Base-by-base conservation (phyloP, 2,329 filamentous ascomycete genomes). In the Calonectria naviculata region DNA sequence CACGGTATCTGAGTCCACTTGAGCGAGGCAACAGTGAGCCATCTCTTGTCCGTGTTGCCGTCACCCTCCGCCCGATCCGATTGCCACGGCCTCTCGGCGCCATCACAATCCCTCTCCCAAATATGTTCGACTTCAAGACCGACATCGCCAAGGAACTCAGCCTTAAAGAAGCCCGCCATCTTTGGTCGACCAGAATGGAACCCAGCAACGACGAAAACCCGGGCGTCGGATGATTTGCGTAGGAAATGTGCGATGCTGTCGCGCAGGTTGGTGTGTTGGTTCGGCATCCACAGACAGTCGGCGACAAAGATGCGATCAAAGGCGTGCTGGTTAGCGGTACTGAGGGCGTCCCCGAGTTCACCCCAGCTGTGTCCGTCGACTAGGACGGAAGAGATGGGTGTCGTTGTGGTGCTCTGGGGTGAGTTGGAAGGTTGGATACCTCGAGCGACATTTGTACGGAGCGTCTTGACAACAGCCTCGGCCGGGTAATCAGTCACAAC, bases 231-330 rank as follows among this genome's bases (percentile, higher is more conserved):
- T 2, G 82, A 75, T 4, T 78, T 81, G 13, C 80, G 83, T 21
- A 94, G 84, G 78, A 94, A 93, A 81, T 90, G 89, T 6, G 86
- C 81, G 78, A 94, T 89, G 28, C 91, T 93, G 47, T 79, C 81
- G 56, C 87, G 87, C 29, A 95, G 86, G 80, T 91, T 93, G n/a
- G 82, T 86, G 81, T 95, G 93, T 84, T 94, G 89, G 84, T 88
- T 88, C 1, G 90, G 89, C 91, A 94, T 94, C 93, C 93, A 95
- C 68, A 93, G 87, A 78, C 93, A 94, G 82, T 95, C 93, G 72
- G 92, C 91, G 0, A 90, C 91, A n/a, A 94, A 82, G 46, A 95
- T 85, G 68, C 91, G 88, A 54, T 90, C 90, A 78, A 91, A 94
- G 1, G 78, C 79, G 70, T 81, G 81, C 44, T 75, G 75, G 70